Evolutionary conservation across 1,139 yeast species (phyloP), one percentile per base, ranked within the genome.

Genomic region (Hyphopichia wangnamkhiaoensis): DNA sequence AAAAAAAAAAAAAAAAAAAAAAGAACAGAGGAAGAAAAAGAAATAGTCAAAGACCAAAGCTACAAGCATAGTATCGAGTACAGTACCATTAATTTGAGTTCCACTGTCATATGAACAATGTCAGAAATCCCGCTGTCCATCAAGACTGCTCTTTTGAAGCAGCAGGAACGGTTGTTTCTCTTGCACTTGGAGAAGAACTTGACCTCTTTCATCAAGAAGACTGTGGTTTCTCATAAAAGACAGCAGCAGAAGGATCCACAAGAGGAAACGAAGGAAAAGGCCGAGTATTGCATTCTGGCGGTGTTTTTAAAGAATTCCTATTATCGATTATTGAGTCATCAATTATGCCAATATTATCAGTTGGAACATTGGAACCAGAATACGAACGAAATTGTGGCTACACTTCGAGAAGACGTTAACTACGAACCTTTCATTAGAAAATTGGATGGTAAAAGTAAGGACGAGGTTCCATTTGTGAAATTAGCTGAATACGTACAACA

Each of bases 261-360:
- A 13, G 10, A 28, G 4, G 31, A 13, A 7, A 20, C 15, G 6
- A 5, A 12, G 3, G 15, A 9, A 4, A 30, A 30, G 9, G 6
- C 24, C 7, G 23, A 30, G 38, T 52, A 53, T 35, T 39, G 46
- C 1, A 58, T 62, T 23, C 49, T 45, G 28, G 53, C 61, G 8
- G 50, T 45, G 27, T 61, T 72, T 54, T 82, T 72, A 20, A 68
- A 79, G 70, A 84, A 84, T 56, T 80, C 88, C 2, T 84, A 81
- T 56, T 82, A 79, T 49, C 62, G 91, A 47, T 61, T 84, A 29
- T 59, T 84, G 39, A 73, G 84, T 1, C 90, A 84, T 56, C 85
- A 84, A 46, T 61, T 83, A 24, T 86, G 90, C 13, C 84, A 81
- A 30, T 82, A 82, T 56, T 83, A 84, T 53, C 65, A 70, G 20